These are phyloP conservation scores for Limonium bicolor DNA, from an alignment of 148 eudicot species.

Conservation along the genomic window DNA sequence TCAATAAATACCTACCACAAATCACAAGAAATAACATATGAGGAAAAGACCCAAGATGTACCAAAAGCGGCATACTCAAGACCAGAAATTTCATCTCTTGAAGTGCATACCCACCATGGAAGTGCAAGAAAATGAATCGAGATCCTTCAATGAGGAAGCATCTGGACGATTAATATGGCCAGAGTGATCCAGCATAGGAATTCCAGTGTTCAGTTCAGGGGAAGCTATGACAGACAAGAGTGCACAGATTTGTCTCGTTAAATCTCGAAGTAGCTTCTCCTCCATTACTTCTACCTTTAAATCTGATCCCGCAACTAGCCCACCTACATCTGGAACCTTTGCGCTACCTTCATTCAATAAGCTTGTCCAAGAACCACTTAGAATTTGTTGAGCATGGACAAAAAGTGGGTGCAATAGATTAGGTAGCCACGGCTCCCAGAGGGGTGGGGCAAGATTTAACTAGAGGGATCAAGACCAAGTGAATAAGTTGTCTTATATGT, in stretches of 20 bases:
- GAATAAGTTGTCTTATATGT: conserved; percentile 79
- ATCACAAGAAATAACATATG: background rate
- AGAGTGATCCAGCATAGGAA: conserved; percentile 68
- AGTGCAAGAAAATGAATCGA: conserved; percentile 48
- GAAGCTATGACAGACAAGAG: conserved; percentile 59
- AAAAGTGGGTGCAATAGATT: conserved; percentile 74
- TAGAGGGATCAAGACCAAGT: conserved; percentile 59
- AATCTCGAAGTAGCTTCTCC: conserved; percentile 87
- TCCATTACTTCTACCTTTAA: conserved; percentile 93
- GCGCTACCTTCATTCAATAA: conserved; percentile 81
- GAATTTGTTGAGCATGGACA: conserved; percentile 38
- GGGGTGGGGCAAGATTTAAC: conserved; percentile 55
- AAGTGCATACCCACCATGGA: conserved; percentile 60
- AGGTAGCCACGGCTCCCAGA: conserved; percentile 74
- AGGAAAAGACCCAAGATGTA: background rate
- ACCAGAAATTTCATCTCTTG: too few relatives aligned
- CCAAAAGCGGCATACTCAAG: background rate
- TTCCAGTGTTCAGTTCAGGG: conserved; percentile 54
- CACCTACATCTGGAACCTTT: conserved; percentile 73
- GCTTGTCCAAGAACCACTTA: conserved; percentile 83
- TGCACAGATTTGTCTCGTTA: conserved; percentile 83
- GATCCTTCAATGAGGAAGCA: conserved; percentile 42
- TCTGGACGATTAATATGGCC: conserved; percentile 56
- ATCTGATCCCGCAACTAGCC: conserved; percentile 49
- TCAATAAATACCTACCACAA: conserved; percentile 55